A percentile compares a stretch with the other conserved stretches of the same genome.
phyloP scores from a whole-genome alignment of 2,329 filamentous ascomycete genomes.

The Monilinia aucupariae region DNA sequence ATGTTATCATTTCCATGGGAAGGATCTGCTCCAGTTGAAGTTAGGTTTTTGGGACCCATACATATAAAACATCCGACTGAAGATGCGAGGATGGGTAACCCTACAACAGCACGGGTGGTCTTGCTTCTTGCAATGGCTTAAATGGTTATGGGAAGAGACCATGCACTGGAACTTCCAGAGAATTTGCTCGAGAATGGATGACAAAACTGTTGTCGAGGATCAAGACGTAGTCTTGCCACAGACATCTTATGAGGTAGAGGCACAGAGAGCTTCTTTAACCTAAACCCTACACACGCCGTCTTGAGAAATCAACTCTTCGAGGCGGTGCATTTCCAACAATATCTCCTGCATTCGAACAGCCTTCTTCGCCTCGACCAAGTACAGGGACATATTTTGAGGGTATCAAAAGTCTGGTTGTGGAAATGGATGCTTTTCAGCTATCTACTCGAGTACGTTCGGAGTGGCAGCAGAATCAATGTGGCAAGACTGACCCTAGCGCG shows the following conservation, averaged over 20 bases:
- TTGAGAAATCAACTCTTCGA: neutral
- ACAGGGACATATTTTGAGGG: no score
- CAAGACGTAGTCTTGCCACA: no score
- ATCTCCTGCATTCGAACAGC: neutral
- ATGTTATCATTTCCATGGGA: neutral
- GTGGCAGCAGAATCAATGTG: no score
- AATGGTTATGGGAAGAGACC: neutral
- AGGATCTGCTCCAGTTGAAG: neutral
- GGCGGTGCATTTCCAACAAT: no score
- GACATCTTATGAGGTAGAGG: neutral
- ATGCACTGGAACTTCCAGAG: fast-evolving
- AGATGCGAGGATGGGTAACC: neutral
- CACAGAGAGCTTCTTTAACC: neutral
- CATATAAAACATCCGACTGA: neutral
- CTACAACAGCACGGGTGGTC: neutral
- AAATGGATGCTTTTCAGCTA: no score
- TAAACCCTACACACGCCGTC: neutral
- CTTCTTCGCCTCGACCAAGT: no score
- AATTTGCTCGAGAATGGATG: neutral
- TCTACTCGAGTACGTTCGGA: no score
- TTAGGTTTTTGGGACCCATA: neutral
- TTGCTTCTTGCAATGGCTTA: no score
- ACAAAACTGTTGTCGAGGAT: no score
- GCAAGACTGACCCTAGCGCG: no score
- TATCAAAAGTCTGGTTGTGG: no score